Percentiles rank a stretch among this genome's conserved stretches.
Evolutionary conservation across 1,284 basidiomycete genomes (phyloP).

Genomic region (Papiliotrema laurentii): DNA sequence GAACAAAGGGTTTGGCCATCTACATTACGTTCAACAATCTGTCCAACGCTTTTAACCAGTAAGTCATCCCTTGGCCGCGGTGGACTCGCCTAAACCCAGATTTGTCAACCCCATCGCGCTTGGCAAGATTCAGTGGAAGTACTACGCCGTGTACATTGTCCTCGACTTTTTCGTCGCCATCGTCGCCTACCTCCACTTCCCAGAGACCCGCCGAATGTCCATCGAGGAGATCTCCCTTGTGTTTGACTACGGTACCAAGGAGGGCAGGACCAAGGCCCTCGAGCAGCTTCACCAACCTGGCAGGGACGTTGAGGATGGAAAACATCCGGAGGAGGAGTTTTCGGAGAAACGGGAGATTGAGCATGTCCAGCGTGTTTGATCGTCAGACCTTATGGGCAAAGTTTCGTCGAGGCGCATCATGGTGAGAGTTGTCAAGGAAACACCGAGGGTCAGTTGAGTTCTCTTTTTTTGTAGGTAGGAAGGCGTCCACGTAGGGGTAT

Average conservation of each 20-base stretch:
- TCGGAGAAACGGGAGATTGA: not conserved
- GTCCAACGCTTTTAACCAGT: constrained; percentile 6
- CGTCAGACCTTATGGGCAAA: too few species aligned
- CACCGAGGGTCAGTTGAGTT: too few species aligned
- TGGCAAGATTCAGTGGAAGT: constrained; percentile 61
- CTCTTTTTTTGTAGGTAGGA: too few species aligned
- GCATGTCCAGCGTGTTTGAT: too few species aligned
- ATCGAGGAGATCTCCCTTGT: constrained; percentile 29
- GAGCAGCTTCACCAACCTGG: not conserved
- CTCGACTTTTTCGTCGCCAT: constrained; percentile 1
- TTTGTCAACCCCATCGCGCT: constrained; percentile 68
- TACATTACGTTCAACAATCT: constrained; percentile 9
- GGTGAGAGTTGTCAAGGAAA: too few species aligned
- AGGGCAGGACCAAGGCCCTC: constrained; percentile 10
- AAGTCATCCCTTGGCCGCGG: not conserved
- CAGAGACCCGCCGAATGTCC: constrained; percentile 33
- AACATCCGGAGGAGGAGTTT: not conserved
- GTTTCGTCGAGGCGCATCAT: too few species aligned
- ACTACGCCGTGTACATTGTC: constrained; percentile 44
- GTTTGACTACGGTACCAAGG: constrained; percentile 19
- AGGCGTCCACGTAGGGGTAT: too few species aligned
- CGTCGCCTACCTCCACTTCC: constrained; percentile 30
- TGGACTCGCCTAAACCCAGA: not conserved
- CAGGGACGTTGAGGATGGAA: not conserved
- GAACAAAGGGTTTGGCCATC: constrained; percentile 15